A percentile compares a stretch with the other conserved stretches of the same genome.
Evolutionary conservation across 2,329 filamentous ascomycete genomes (phyloP).

Genomic region (Fusarium tuaranense): DNA sequence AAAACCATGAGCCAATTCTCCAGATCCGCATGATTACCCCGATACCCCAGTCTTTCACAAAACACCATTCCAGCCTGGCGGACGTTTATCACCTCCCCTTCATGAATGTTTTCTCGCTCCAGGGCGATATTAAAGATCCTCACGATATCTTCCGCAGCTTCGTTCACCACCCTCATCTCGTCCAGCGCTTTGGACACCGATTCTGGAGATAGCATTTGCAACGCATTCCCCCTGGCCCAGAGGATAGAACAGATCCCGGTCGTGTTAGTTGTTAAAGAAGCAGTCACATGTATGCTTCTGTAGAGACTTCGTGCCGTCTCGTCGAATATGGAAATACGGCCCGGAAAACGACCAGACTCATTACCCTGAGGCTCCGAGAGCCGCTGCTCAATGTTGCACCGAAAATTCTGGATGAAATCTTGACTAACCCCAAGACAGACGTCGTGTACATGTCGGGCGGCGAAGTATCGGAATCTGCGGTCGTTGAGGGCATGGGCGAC

Average conservation of each 20-base stretch:
- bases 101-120: background rate
- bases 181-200: background rate
- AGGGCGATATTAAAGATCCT: background rate
- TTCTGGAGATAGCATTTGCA: constrained; percentile 1
- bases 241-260: constrained; percentile 13
- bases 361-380: background rate
- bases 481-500: background rate
- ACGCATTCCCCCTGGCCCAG: background rate
- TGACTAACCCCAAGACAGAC: constrained; percentile 6
- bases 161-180: background rate
- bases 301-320: background rate
- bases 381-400: background rate
- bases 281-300: background rate
- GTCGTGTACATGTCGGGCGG: background rate
- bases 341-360: background rate
- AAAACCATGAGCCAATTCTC: background rate
- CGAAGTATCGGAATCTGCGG: background rate
- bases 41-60: constrained; percentile 1
- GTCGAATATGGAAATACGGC: background rate
- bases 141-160: background rate
- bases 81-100: background rate
- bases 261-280: constrained; percentile 10
- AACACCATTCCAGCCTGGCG: background rate
- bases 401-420: constrained; percentile 11
- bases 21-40: background rate